These are phyloP conservation scores for Flaveria ramosissima DNA, from an alignment of 129 eudicot genomes.

Conservation along the genomic window DNA sequence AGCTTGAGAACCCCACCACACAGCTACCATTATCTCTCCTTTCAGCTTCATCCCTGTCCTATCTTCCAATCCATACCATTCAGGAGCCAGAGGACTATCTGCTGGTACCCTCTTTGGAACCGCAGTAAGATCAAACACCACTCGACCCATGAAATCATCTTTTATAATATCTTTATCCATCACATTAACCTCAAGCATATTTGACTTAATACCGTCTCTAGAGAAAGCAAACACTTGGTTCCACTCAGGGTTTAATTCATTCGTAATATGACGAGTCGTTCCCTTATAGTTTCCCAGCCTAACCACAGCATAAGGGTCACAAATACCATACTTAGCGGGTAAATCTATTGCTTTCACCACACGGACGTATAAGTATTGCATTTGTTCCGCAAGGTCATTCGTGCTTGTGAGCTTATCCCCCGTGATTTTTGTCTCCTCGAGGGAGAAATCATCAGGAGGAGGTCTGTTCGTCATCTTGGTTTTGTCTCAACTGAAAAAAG, in stretches of 20 bases:
- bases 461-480: slow-evolving; percentile 57
- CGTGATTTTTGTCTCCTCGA: slow-evolving; percentile 62
- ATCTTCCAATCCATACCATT: slow-evolving; percentile 61
- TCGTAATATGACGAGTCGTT: slow-evolving; percentile 52
- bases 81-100: slow-evolving; percentile 65
- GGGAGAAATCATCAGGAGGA: slow-evolving; percentile 55
- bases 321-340: slow-evolving; percentile 50
- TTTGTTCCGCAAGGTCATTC: slow-evolving; percentile 64
- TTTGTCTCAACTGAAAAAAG: slow-evolving; percentile 4
- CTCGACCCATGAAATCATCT: slow-evolving; percentile 62
- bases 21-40: slow-evolving; percentile 61
- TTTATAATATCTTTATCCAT: slow-evolving; percentile 51
- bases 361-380: slow-evolving; percentile 62
- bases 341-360: slow-evolving; percentile 61
- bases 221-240: slow-evolving; percentile 65
- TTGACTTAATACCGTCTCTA: slow-evolving; percentile 48
- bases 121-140: slow-evolving; percentile 50
- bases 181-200: slow-evolving; percentile 47
- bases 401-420: slow-evolving; percentile 64
- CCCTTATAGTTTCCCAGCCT: slow-evolving; percentile 62
- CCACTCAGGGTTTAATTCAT: slow-evolving; percentile 60
- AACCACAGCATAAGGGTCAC: slow-evolving; percentile 58
- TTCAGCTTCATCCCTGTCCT: slow-evolving; percentile 44
- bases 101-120: slow-evolving; percentile 62
- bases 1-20: slow-evolving; percentile 69